A percentile compares a stretch with the other conserved stretches of the same genome.
Evolutionary conservation across 2,329 filamentous ascomycete genomes (phyloP).

Genomic region (Spiromastix sp.): DNA sequence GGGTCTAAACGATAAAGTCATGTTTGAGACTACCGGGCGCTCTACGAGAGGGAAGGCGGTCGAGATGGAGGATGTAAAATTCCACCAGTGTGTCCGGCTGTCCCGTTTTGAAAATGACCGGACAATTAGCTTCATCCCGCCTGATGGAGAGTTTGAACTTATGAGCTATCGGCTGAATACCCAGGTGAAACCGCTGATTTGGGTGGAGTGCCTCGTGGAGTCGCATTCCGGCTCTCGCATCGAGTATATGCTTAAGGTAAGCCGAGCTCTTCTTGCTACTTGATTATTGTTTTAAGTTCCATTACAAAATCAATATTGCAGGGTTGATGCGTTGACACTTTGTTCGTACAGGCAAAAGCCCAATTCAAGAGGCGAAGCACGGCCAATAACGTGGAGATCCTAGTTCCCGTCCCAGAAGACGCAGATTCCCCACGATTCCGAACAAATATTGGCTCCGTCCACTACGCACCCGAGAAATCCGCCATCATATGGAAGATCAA

Average conservation of each 20-base stretch:
- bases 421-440: slow-evolving; percentile 92
- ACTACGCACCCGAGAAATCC: slow-evolving; percentile 94
- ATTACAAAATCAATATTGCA: neutral
- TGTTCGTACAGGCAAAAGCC: slow-evolving; percentile 70
- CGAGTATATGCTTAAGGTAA: slow-evolving; percentile 92
- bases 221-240: slow-evolving; percentile 90
- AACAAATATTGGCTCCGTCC: slow-evolving; percentile 92
- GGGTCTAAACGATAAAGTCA: slow-evolving; percentile 96
- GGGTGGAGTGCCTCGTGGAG: slow-evolving; percentile 97
- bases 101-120: slow-evolving; percentile 97
- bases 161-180: slow-evolving; percentile 99
- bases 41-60: slow-evolving; percentile 93
- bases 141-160: slow-evolving; percentile 95
- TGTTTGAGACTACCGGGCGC: slow-evolving; percentile 96
- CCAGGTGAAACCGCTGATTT: slow-evolving; percentile 95
- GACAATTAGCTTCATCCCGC: slow-evolving; percentile 97
- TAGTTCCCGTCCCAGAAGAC: slow-evolving; percentile 93
- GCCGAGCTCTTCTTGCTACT: slow-evolving; percentile 4
- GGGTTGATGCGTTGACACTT: neutral
- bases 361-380: slow-evolving; percentile 98
- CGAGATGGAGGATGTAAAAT: slow-evolving; percentile 99
- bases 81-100: slow-evolving; percentile 93
- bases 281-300: neutral
- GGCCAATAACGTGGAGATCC: slow-evolving; percentile 97
- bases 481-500: slow-evolving; percentile 99